Percentiles rank a stretch among this genome's conserved stretches.
Evolutionary conservation across 805 yeast species (phyloP).

Genomic region (Priceomyces melissophilus): DNA sequence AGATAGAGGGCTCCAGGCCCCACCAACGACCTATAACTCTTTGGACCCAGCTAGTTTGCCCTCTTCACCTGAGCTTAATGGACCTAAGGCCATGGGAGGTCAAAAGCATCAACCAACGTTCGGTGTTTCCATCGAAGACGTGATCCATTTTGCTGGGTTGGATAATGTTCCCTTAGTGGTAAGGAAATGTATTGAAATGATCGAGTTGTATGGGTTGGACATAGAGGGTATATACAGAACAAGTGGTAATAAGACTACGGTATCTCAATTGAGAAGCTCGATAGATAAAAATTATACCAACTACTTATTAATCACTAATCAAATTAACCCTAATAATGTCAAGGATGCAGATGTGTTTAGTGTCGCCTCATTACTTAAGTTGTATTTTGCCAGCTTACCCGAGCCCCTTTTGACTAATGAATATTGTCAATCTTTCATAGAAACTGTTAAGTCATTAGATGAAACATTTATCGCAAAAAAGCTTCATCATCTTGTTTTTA

Average conservation of each 20-base stretch:
- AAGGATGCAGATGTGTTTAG: constrained; percentile 80
- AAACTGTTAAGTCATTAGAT: constrained; percentile 55
- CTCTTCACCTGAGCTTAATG: constrained; percentile 30
- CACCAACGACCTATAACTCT: constrained; percentile 4
- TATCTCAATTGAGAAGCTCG: constrained; percentile 66
- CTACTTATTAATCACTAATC: constrained; percentile 40
- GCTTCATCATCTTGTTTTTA: constrained; percentile 83
- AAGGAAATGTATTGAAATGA: constrained; percentile 78
- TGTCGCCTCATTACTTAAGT: constrained; percentile 83
- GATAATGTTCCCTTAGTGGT: constrained; percentile 92
- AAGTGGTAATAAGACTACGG: constrained; percentile 71
- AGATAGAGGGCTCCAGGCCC: too few species aligned
- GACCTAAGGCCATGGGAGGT: constrained; percentile 28
- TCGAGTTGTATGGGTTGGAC: constrained; percentile 80
- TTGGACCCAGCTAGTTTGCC: constrained; percentile 32
- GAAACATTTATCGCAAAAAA: constrained; percentile 57
- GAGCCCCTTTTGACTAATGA: constrained; percentile 76
- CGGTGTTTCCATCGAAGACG: constrained; percentile 77
- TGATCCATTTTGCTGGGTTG: constrained; percentile 74
- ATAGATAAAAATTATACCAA: constrained; percentile 77
- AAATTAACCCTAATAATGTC: constrained; percentile 40
- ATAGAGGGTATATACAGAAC: constrained; percentile 89
- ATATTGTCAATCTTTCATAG: constrained; percentile 59
- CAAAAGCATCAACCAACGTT: constrained; percentile 50
- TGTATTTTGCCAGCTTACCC: constrained; percentile 80